Evolutionary conservation across 2,329 filamentous ascomycete species (phyloP).

Genomic region (Chalara sp.): DNA sequence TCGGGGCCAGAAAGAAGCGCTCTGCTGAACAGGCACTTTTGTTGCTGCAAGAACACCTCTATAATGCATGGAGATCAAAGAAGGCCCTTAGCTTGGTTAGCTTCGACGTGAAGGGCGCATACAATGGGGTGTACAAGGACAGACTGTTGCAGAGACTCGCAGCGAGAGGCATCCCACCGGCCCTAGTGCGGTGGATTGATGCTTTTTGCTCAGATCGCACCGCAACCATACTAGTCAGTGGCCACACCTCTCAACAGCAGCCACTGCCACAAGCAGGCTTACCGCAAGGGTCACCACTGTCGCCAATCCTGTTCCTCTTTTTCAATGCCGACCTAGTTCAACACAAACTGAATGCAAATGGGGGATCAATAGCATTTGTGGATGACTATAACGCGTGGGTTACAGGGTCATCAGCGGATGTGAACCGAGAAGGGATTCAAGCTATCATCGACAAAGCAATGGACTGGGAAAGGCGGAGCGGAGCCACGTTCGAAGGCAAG

Average conservation of each 20-base stretch:
- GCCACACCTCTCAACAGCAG: background rate
- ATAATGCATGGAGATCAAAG: background rate
- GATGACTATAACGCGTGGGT: constrained; percentile 20
- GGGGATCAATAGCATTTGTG: constrained; percentile 24
- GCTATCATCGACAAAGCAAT: constrained; percentile 18
- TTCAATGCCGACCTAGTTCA: constrained; percentile 18
- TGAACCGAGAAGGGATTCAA: constrained; percentile 19
- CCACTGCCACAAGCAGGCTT: constrained; percentile 11
- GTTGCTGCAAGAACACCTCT: too few relatives aligned
- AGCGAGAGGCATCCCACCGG: background rate
- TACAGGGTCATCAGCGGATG: constrained; percentile 13
- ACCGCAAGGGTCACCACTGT: constrained; percentile 29
- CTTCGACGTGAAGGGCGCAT: background rate
- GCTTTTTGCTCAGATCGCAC: background rate
- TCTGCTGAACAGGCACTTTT: too few relatives aligned
- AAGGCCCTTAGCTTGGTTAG: background rate
- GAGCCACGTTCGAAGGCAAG: constrained; percentile 20
- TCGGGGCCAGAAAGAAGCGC: too few relatives aligned
- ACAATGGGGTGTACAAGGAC: background rate
- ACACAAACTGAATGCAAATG: constrained; percentile 21
- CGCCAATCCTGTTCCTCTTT: constrained; percentile 30
- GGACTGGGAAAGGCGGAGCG: constrained; percentile 20
- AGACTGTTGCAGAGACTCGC: background rate
- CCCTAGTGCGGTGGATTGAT: background rate
- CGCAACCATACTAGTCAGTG: background rate